These are phyloP conservation scores for Nepenthes gracilis DNA, from an alignment of 148 eudicot species.

Conservation along the genomic window DNA sequence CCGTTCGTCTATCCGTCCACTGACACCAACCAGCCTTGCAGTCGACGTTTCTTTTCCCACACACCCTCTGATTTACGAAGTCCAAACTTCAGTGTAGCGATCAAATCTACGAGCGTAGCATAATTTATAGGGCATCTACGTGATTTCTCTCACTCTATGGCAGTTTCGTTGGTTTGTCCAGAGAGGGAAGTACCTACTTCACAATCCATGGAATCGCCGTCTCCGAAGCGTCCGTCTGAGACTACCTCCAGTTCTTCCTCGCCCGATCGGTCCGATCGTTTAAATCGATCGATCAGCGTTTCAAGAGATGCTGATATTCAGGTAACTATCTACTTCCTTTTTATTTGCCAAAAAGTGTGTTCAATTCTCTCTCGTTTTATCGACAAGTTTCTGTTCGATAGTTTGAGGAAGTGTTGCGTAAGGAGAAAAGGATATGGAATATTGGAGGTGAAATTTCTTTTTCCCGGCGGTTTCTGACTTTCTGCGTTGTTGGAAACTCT, in stretches of 20 bases:
- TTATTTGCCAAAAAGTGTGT: neutral
- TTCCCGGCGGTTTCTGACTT: neutral
- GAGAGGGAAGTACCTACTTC: constrained; percentile 2
- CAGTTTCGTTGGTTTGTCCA: constrained; percentile 1
- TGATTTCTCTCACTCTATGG: neutral
- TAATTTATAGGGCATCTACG: no score
- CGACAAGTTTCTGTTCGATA: neutral
- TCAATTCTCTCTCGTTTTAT: neutral
- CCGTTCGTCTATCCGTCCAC: no score
- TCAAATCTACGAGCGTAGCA: no score
- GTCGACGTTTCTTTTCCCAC: no score
- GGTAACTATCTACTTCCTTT: constrained; percentile 8
- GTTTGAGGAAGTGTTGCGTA: no score
- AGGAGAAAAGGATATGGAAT: no score
- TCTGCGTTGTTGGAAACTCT: neutral
- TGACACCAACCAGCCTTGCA: no score
- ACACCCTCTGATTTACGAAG: no score
- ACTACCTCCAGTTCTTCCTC: constrained; percentile 13
- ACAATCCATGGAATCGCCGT: constrained; percentile 16
- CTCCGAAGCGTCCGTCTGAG: constrained; percentile 12
- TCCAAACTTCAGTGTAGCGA: no score
- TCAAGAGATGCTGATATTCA: constrained; percentile 19
- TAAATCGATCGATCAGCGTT: constrained; percentile 9
- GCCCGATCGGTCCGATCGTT: constrained; percentile 11
- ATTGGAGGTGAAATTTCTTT: no score